These are phyloP conservation scores for Meyerozyma carpophila DNA, from an alignment of 1,139 yeast genomes.

Conservation along the genomic window DNA sequence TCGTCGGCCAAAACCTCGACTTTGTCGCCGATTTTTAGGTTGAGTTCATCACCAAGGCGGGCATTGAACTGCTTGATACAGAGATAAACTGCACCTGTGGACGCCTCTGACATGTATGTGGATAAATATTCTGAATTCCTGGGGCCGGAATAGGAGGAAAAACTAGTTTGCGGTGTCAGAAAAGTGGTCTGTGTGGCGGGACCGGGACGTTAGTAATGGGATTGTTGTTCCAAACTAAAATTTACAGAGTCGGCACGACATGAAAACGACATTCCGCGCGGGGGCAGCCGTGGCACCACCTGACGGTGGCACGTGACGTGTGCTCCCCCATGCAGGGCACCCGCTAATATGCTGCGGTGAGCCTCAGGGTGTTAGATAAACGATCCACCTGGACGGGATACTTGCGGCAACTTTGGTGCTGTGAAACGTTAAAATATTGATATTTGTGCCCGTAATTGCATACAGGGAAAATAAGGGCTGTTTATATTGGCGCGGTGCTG, in stretches of 20 bases:
- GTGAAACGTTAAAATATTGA: too few relatives aligned
- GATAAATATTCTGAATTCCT: not conserved
- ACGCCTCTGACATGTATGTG: not conserved
- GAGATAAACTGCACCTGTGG: conserved; percentile 24
- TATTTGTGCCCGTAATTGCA: too few relatives aligned
- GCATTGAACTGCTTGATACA: conserved; percentile 86
- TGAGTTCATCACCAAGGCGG: conserved; percentile 84
- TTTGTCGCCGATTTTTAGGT: conserved; percentile 75
- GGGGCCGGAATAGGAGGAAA: not conserved
- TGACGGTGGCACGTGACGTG: not conserved
- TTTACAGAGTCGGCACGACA: not conserved
- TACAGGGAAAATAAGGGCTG: too few relatives aligned
- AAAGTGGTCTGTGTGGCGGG: not conserved
- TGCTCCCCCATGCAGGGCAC: not conserved
- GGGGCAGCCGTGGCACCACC: not conserved
- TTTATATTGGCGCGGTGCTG: too few relatives aligned
- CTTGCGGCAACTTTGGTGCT: too few relatives aligned
- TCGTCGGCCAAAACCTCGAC: conserved; percentile 90
- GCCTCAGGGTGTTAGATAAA: not conserved
- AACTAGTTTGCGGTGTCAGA: not conserved
- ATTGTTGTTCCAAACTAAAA: not conserved
- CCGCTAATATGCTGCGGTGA: not conserved
- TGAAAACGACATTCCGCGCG: conserved; percentile 1
- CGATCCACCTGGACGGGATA: too few relatives aligned
- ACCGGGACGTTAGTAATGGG: not conserved